Base-by-base conservation (phyloP, 179 eudicot species). In the Nepenthes alata region DNA sequence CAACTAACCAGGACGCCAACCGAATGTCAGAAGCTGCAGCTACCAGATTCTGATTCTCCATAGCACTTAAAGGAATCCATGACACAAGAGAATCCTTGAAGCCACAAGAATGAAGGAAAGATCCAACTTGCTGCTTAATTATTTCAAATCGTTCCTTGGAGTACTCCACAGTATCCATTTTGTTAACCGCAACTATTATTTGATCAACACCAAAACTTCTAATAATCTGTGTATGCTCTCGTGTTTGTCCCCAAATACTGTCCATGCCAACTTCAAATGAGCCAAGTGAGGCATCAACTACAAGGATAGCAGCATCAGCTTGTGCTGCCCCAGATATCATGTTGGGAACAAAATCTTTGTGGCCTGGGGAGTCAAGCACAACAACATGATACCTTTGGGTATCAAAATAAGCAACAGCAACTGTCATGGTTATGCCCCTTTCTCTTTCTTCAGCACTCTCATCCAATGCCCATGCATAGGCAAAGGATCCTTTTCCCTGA, bases 251-350 rank as follows among this genome's bases (percentile, higher is more conserved):
- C 55, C 96, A 87, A 59, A 58, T 72, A 70, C 66, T 77, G 66
- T 85, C 89, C 74, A 94, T 83, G 10, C 99, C 99, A 14, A 83
- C 81, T 81, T 94, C 99, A 78, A 83, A 94, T 49, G 97, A 77
- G 72, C 99, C 99, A 47, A 78, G 14, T 48, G 99, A 90, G 44
- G 99, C 96, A 81, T 94, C 99, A 55, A 94, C 78, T 47, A 94
- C 96, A 52, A 94, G 85, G 69, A 94, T 74, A 12, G 96, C 99
- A 60, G 95, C 90, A 78, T 94, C 99, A 67, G 99, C 97, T 81
- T 90, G 99, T 52, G 97, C 85, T 72, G 99, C 90, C 58, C 99
- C 99, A 48, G 99, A 83, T 72, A 94, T 94, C 99, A 94, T 87
- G 76, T 94, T 94, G 47, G 99, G 99, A 72, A 94, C 97, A 78